Conservation (phyloP, 306 rosid genomes). For the Dryas alaskensis region DNA sequence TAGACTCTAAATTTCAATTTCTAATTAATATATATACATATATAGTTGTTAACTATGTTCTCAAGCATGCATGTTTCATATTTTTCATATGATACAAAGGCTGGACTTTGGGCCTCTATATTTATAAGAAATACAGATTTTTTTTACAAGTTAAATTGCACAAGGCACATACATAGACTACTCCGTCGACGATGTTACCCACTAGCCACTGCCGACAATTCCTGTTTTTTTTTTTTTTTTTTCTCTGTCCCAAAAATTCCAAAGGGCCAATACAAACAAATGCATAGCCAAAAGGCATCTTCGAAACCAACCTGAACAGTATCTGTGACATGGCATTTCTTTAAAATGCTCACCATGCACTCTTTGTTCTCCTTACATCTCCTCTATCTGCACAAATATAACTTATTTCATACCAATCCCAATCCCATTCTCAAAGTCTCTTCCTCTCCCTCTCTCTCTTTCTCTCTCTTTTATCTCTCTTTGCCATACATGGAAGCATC, state of each 20-base stretch:
- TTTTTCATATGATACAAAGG: not conserved
- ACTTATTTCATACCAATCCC: not conserved
- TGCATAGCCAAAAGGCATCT: slow-evolving; percentile 23
- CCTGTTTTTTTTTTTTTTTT: too few relatives aligned
- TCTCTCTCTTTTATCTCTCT: not conserved
- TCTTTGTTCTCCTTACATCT: slow-evolving; percentile 10
- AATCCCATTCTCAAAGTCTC: not conserved
- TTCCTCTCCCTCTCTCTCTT: not conserved
- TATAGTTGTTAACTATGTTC: not conserved
- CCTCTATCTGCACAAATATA: not conserved
- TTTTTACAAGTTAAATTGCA: not conserved
- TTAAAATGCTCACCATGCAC: slow-evolving; percentile 41
- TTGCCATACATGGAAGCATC: slow-evolving; percentile 56
- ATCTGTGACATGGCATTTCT: slow-evolving; percentile 23
- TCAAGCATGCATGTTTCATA: slow-evolving; percentile 8
- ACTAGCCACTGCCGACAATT: not conserved
- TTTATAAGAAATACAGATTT: not conserved
- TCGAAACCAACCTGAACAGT: not conserved
- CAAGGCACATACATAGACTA: not conserved
- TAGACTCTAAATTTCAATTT: not conserved
- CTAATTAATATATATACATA: not conserved
- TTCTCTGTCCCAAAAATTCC: not conserved
- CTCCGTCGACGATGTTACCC: not conserved
- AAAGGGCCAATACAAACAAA: slow-evolving; percentile 14
- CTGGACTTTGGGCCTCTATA: not conserved